Conservation (phyloP, 768 basidiomycete genomes). For the Stropharia rugosoannulata region DNA sequence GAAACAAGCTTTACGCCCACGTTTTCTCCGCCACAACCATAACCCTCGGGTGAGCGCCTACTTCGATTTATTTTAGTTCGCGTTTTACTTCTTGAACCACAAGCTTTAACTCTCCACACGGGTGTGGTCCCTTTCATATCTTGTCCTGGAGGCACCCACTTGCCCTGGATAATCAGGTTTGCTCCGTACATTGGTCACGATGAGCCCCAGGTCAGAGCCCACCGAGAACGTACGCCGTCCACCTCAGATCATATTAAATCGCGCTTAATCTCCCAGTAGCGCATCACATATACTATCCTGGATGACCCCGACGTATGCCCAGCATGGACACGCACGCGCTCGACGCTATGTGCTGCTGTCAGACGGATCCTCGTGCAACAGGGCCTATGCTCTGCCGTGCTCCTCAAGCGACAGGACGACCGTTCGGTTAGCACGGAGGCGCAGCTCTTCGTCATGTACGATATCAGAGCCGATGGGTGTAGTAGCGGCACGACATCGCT, state of each 20-base stretch:
- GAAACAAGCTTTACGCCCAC: too few relatives aligned
- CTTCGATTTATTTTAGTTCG: too few relatives aligned
- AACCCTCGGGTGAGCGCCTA: too few relatives aligned
- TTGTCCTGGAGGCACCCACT: too few relatives aligned
- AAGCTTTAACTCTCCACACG: too few relatives aligned
- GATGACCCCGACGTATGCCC: background rate
- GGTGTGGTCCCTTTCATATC: too few relatives aligned
- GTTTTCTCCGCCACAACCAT: too few relatives aligned
- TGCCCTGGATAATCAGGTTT: too few relatives aligned
- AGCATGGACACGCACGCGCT: background rate
- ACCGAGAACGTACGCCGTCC: background rate
- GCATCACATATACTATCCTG: background rate
- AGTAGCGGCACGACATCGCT: too few relatives aligned
- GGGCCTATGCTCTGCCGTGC: background rate
- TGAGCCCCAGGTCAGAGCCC: background rate
- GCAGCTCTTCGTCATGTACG: background rate
- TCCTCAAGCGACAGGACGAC: background rate
- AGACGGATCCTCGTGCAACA: background rate
- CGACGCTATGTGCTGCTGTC: background rate
- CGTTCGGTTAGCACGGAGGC: background rate
- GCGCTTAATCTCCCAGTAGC: background rate
- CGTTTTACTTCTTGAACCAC: too few relatives aligned
- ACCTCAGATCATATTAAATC: background rate
- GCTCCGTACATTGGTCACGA: background rate
- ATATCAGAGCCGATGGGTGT: too few relatives aligned